Evolutionary conservation across 1,139 yeast species (phyloP).

Genomic region (Candida sanyaensis): DNA sequence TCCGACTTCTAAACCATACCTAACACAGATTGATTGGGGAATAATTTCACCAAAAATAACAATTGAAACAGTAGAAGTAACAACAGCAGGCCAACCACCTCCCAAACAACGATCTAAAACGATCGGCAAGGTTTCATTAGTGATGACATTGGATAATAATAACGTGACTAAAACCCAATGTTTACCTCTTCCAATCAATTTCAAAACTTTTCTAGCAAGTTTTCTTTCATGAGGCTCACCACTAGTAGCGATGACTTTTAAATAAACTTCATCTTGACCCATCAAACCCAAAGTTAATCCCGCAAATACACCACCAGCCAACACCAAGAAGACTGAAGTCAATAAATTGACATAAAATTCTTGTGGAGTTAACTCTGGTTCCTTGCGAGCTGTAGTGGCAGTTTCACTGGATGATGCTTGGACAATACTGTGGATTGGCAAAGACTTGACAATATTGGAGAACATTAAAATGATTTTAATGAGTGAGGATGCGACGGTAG

Average conservation of each 20-base stretch:
- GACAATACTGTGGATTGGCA: constrained; percentile 21
- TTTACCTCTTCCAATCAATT: constrained; percentile 77
- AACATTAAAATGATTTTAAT: constrained; percentile 19
- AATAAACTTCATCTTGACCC: constrained; percentile 97
- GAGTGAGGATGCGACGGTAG: constrained; percentile 19
- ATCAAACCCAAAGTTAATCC: constrained; percentile 91
- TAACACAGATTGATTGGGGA: constrained; percentile 90
- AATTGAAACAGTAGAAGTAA: constrained; percentile 86
- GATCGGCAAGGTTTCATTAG: constrained; percentile 94
- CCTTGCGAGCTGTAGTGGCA: constrained; percentile 4
- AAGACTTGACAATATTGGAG: constrained; percentile 29
- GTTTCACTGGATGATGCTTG: constrained; percentile 8
- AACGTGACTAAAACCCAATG: constrained; percentile 98
- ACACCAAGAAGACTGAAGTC: constrained; percentile 67
- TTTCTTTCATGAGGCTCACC: constrained; percentile 63
- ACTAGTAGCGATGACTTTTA: constrained; percentile 66
- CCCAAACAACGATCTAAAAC: constrained; percentile 91
- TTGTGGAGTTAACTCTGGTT: constrained; percentile 30
- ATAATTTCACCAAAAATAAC: constrained; percentile 96
- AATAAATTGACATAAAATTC: constrained; percentile 56
- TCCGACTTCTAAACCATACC: constrained; percentile 91
- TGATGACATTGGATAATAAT: constrained; percentile 82
- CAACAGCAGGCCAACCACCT: constrained; percentile 98
- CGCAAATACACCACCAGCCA: constrained; percentile 95
- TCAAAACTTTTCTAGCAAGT: constrained; percentile 74